These are phyloP conservation scores for Mycena filopes DNA, from an alignment of 768 basidiomycete species.

Conservation along the genomic window DNA sequence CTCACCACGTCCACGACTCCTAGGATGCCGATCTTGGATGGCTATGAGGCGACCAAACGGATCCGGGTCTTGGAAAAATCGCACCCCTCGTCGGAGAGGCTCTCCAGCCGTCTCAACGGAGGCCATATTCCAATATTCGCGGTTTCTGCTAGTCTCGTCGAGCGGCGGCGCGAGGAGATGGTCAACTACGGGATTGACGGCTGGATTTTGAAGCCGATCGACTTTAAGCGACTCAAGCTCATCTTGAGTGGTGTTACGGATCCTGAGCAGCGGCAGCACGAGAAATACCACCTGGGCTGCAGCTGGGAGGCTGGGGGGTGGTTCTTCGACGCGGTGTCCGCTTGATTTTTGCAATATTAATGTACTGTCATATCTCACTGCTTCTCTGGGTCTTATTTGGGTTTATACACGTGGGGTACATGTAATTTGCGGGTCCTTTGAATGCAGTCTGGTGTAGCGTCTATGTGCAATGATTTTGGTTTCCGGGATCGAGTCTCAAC, in stretches of 20 bases:
- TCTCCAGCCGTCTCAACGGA: constrained; percentile 63
- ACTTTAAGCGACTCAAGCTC: constrained; percentile 71
- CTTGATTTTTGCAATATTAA: no score
- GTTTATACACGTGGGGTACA: no score
- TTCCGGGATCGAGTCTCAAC: no score
- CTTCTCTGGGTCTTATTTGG: no score
- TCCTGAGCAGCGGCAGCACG: constrained; percentile 55
- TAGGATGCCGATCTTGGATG: constrained; percentile 86
- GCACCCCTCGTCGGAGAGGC: constrained; percentile 16
- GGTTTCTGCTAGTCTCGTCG: constrained; percentile 78
- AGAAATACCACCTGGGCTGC: constrained; percentile 62
- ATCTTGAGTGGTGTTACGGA: constrained; percentile 73
- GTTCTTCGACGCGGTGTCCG: constrained; percentile 53
- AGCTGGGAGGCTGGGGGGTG: constrained; percentile 76
- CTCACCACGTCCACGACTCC: neutral
- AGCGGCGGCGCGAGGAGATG: constrained; percentile 66
- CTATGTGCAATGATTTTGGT: no score
- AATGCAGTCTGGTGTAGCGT: no score
- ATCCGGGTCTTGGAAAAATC: constrained; percentile 71
- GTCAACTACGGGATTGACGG: constrained; percentile 73
- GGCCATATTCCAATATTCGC: constrained; percentile 81
- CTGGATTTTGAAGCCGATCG: constrained; percentile 87
- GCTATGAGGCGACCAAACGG: constrained; percentile 72
- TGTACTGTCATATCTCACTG: no score
- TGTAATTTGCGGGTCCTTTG: no score